These are phyloP conservation scores for Lepraria neglecta DNA, from an alignment of 495 filamentous ascomycete species.

Conservation along the genomic window DNA sequence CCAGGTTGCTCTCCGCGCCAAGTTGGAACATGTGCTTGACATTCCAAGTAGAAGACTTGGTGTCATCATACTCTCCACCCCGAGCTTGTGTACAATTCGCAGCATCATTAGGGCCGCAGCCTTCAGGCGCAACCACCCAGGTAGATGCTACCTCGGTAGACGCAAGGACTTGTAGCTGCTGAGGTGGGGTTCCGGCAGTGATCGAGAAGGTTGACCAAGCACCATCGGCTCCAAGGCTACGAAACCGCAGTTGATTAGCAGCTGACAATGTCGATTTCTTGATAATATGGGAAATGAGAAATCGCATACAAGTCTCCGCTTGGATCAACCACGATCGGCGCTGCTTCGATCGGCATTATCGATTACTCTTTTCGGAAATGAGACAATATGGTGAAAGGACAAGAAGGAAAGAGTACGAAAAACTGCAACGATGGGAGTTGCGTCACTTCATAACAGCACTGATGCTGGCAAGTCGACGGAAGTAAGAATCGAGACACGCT, in stretches of 20 bases:
- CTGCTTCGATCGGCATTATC: constrained; percentile 25
- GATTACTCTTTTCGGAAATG: constrained; percentile 3
- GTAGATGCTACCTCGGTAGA: constrained; percentile 32
- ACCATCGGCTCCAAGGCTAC: constrained; percentile 34
- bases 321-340: constrained; percentile 27
- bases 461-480: background rate
- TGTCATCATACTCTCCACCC: constrained; percentile 48
- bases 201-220: constrained; percentile 36
- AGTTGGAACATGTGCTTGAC: constrained; percentile 48
- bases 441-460: background rate
- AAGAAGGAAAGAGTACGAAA: background rate
- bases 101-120: constrained; percentile 27
- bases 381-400: background rate
- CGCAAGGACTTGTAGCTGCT: constrained; percentile 32
- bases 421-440: background rate
- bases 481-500: background rate
- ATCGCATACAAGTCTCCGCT: constrained; percentile 27
- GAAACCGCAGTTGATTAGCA: constrained; percentile 4
- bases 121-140: constrained; percentile 46
- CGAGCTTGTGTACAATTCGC: constrained; percentile 33
- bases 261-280: background rate
- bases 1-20: constrained; percentile 42
- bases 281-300: background rate
- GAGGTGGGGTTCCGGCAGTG: constrained; percentile 34
- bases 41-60: constrained; percentile 51